Evolutionary conservation across 2,329 filamentous ascomycete species (phyloP).

Genomic region (Xylariaceae sp.): DNA sequence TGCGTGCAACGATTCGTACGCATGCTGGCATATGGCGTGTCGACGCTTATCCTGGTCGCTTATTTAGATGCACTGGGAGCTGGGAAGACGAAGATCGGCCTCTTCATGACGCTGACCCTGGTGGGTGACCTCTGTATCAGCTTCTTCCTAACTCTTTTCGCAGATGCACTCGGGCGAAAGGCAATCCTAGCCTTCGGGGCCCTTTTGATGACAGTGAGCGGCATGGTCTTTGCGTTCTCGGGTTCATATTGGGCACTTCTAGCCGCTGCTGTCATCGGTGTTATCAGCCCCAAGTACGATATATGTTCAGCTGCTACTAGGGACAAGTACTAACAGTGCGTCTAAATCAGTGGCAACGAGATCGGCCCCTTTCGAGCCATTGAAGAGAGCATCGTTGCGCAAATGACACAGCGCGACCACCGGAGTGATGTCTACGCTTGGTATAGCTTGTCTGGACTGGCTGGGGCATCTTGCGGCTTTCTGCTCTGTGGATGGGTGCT

Average conservation of each 20-base stretch:
- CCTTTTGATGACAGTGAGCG: constrained; percentile 50
- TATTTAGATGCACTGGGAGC: constrained; percentile 49
- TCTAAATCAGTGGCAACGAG: constrained; percentile 50
- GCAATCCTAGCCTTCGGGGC: constrained; percentile 51
- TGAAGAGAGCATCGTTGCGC: constrained; percentile 57
- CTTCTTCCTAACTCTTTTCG: constrained; percentile 53
- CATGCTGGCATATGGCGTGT: constrained; percentile 58
- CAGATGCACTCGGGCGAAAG: constrained; percentile 53
- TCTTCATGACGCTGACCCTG: constrained; percentile 64
- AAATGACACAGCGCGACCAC: constrained; percentile 42
- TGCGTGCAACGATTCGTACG: constrained; percentile 56
- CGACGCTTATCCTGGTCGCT: constrained; percentile 52
- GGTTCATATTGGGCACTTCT: constrained; percentile 56
- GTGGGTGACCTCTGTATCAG: constrained; percentile 56
- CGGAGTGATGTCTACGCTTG: constrained; percentile 57
- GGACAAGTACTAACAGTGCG: neutral
- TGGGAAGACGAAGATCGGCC: constrained; percentile 48
- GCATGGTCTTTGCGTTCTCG: constrained; percentile 48
- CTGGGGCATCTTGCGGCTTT: constrained; percentile 54
- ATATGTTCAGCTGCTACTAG: neutral
- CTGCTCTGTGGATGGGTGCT: constrained; percentile 58
- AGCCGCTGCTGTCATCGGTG: constrained; percentile 53
- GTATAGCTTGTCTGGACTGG: constrained; percentile 55
- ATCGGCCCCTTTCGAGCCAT: constrained; percentile 60
- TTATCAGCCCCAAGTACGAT: constrained; percentile 52